These are phyloP conservation scores for Monosporascus sp. DNA, from an alignment of 2,329 filamentous ascomycete species.

Conservation along the genomic window DNA sequence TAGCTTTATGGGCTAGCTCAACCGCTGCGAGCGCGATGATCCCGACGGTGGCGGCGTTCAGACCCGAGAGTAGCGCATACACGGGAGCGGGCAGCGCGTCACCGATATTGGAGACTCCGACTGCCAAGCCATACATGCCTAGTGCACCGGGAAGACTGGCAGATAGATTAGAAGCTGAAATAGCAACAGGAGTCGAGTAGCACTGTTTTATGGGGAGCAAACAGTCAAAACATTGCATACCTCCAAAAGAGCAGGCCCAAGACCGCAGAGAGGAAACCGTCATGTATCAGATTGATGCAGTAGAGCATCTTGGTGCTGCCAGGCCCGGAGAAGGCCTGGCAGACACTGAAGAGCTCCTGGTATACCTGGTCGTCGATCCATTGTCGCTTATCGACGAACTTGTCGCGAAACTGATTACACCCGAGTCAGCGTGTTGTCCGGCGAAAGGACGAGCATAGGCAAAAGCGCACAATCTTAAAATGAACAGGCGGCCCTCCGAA, in stretches of 20 bases:
- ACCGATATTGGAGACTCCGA: conserved; percentile 58
- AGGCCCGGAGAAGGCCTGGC: conserved; percentile 62
- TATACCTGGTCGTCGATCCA: conserved; percentile 72
- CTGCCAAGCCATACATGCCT: conserved; percentile 62
- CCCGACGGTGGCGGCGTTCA: conserved; percentile 68
- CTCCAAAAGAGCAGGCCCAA: conserved; percentile 60
- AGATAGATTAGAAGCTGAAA: neutral
- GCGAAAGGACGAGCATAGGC: neutral
- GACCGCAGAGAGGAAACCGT: conserved; percentile 52
- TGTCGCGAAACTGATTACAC: conserved; percentile 42
- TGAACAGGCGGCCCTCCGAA: conserved; percentile 67
- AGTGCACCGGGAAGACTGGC: conserved; percentile 60
- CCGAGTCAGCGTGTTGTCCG: neutral
- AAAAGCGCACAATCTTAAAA: conserved; percentile 52
- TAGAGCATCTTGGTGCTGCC: conserved; percentile 68
- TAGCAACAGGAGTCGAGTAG: neutral
- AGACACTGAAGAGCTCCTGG: conserved; percentile 66
- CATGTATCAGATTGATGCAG: conserved; percentile 59
- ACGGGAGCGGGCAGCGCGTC: conserved; percentile 54
- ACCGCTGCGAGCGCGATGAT: conserved; percentile 67
- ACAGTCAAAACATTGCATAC: conserved; percentile 26
- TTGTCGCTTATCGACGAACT: conserved; percentile 52
- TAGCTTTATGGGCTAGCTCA: conserved; percentile 60
- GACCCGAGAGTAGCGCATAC: conserved; percentile 64
- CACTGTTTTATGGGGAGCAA: neutral